phyloP scores from a whole-genome alignment of 164 flowering plant species.

The Tinospora cordifolia region DNA sequence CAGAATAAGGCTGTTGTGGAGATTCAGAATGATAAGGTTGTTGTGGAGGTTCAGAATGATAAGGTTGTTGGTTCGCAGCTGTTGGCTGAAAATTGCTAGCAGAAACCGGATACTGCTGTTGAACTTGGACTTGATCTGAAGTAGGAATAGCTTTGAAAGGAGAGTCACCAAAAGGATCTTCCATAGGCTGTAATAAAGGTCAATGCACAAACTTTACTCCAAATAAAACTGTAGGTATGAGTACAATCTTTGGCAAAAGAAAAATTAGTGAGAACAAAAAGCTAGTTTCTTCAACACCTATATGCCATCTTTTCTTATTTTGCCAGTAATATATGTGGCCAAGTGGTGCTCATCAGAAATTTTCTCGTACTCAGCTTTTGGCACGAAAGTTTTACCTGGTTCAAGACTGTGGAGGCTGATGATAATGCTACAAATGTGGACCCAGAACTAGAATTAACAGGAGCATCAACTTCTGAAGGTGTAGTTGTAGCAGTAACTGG shows the following conservation, averaged over 20 bases:
- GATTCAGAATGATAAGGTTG: constrained; percentile 15
- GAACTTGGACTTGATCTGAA: constrained; percentile 22
- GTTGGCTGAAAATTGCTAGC: constrained; percentile 29
- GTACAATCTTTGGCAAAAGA: too few relatives aligned
- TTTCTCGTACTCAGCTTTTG: neutral
- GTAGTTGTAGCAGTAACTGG: constrained; percentile 31
- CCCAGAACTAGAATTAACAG: constrained; percentile 25
- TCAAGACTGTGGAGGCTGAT: constrained; percentile 30
- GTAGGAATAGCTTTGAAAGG: constrained; percentile 83
- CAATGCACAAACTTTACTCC: neutral
- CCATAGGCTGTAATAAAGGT: constrained; percentile 48
- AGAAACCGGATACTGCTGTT: constrained; percentile 28
- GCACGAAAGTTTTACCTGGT: constrained; percentile 38
- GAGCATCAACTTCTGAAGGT: constrained; percentile 35
- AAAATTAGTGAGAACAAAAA: neutral
- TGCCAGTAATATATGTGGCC: neutral
- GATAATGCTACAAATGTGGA: constrained; percentile 31
- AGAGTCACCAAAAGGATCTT: constrained; percentile 89
- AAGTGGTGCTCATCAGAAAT: too few relatives aligned
- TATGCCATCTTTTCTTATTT: neutral
- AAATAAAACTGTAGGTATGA: neutral
- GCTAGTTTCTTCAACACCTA: neutral
- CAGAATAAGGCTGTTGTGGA: constrained; percentile 19
- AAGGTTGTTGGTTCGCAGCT: constrained; percentile 15
- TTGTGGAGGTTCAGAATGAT: constrained; percentile 6